Base-by-base conservation (phyloP, 192 early-diverging fungal species). In the Coemansia sp. region DNA sequence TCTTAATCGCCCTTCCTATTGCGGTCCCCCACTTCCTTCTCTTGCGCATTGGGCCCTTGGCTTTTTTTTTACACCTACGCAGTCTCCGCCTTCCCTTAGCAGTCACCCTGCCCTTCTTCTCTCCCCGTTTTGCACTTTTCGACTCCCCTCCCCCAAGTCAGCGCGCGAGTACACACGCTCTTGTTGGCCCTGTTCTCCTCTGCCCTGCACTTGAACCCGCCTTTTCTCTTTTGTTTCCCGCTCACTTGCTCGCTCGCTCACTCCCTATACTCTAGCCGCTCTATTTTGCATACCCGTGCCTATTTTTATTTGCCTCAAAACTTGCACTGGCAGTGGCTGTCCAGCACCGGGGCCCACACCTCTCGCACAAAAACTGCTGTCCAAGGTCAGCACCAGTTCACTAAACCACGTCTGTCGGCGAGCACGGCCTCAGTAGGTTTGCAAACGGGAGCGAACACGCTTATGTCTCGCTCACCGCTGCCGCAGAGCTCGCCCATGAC, bases 401-500 rank as follows among this genome's bases (percentile, higher is more conserved):
- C 14, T 39, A 39, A 17, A 39, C n/a, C 36, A 39, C 36, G 19
- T 17, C 19, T 46, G 44, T 22, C n/a, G 44, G 44, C 25, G 21
- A 26, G 44, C 21, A 7, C 25, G 14, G 44, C 14, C 25, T 26
- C 25, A 19, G 14, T 26, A 26, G 21, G 21, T 46, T 7, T 22
- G 25, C 21, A 26, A 46, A 46, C n/a, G 22, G 25, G 25, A 46
- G 44, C 44, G 25, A 6, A n/a, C 15, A 14, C 15, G 21, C 15
- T 26, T 8, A 66, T 66, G 63, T 40, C 50, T 39, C 63, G 63
- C 46, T 51, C 55, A 29, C 55, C 58, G 43, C 23, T 50, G 45
- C 35, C 56, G 22, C 55, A 58, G 32, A 50, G 62, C 23, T 30
- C 46, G 7, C 14, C 35, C 11, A 23, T 46, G 15, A 27, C 54